Base-by-base conservation (phyloP, 2,329 filamentous ascomycete genomes). In the Hypomyces perniciosus region DNA sequence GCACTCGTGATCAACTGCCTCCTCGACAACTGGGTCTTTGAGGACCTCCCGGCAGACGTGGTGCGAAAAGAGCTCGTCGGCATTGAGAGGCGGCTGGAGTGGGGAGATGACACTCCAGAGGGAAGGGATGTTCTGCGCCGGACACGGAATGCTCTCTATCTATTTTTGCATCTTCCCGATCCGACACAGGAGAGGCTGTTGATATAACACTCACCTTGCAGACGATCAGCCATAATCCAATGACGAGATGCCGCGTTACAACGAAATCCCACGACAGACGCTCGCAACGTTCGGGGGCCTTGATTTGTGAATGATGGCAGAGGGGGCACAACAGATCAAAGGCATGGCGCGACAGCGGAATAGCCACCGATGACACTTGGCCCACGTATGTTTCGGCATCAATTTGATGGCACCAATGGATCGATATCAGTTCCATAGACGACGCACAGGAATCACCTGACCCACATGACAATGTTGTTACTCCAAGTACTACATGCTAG, bases 1-100 rank as follows among this genome's bases (percentile, higher is more conserved):
- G 27, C 51, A 2, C 53, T 70, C 9, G 57, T 64, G 40, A 58
- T 62, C 46, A 66, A 66, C 47, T 66, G 65, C 45, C 58, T 71
- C 6, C 43, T 65, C 29, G 54, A 59, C 43, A 45, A 51, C n/a
- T 61, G 61, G 57, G 40, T 67, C 1, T 65, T 63, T 31, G 48
- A 41, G 5, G 59, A 52, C 12, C 39, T 69, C 8, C 68, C 68
- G 5, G 53, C 51, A 8, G 67, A 70, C 42, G 40, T 64, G 4
- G 55, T 64, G 28, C 56, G 60, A 27, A 56, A 58, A 6, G 59
- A 63, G 38, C 48, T 63, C 20, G 52, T 56, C 9, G 53, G 51
- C 8, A 55, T 70, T 28, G 55, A 63, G 10, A 57, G 49, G 48
- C 58, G 67, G 29, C 47, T 69, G 4, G 55, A 64, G 53, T 66